These are phyloP conservation scores for Tulasnella sp. DNA, from an alignment of 768 basidiomycete genomes.

Conservation along the genomic window DNA sequence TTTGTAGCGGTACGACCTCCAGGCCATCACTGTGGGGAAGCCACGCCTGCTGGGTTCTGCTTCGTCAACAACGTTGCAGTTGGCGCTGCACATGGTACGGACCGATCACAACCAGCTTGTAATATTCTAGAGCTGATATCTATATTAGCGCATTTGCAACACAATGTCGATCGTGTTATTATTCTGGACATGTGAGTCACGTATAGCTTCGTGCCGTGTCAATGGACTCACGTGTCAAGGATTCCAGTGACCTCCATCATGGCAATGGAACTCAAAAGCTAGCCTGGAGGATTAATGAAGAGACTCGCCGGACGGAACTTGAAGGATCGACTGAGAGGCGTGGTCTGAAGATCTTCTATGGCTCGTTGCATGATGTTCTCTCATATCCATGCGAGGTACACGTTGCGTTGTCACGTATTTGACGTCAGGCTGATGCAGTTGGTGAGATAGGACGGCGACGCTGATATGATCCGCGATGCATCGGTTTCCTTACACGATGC, in stretches of 20 bases:
- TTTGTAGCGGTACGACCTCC: slow-evolving; percentile 86
- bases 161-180: slow-evolving; percentile 65
- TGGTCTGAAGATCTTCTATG: slow-evolving; percentile 61
- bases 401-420: not conserved
- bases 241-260: slow-evolving; percentile 61
- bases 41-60: slow-evolving; percentile 85
- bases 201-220: not conserved
- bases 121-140: too few relatives aligned
- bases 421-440: not conserved
- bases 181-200: slow-evolving; percentile 64
- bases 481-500: slow-evolving; percentile 66
- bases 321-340: slow-evolving; percentile 38
- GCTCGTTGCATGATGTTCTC: slow-evolving; percentile 86
- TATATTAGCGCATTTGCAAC: slow-evolving; percentile 64
- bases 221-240: not conserved
- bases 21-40: slow-evolving; percentile 90
- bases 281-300: slow-evolving; percentile 84
- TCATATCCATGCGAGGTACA: slow-evolving; percentile 84
- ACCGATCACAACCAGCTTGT: not conserved
- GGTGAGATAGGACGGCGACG: slow-evolving; percentile 60
- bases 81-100: slow-evolving; percentile 75
- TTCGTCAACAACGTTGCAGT: slow-evolving; percentile 91
- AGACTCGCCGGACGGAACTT: slow-evolving; percentile 58
- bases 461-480: slow-evolving; percentile 69
- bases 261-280: slow-evolving; percentile 94